Evolutionary conservation across 2,329 filamentous ascomycete species (phyloP).

Genomic region (Aulographum hederae): DNA sequence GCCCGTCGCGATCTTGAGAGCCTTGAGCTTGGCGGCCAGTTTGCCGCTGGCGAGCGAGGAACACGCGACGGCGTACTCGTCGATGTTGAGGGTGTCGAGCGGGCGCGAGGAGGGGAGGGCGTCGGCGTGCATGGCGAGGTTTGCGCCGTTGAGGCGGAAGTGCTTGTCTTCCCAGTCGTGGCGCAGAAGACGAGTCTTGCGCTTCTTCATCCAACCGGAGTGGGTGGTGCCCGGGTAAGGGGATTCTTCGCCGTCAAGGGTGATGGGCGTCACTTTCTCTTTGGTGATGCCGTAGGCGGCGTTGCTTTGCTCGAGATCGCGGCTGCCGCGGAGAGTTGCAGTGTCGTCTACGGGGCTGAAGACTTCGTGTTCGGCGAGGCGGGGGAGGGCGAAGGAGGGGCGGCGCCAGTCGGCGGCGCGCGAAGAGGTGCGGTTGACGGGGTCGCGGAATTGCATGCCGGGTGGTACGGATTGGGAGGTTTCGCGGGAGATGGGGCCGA

Average conservation of each 20-base stretch:
- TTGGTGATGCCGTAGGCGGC: constrained; percentile 1
- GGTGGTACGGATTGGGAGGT: constrained; percentile 82
- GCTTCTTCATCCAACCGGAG: constrained; percentile 85
- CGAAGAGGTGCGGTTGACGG: constrained; percentile 26
- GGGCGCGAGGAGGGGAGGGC: constrained; percentile 38
- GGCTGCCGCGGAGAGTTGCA: constrained; percentile 4
- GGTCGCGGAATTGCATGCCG: constrained; percentile 62
- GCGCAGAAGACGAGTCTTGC: constrained; percentile 71
- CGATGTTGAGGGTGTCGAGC: constrained; percentile 68
- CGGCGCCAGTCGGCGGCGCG: constrained; percentile 31
- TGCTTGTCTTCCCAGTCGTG: constrained; percentile 91
- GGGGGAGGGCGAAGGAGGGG: constrained; percentile 51
- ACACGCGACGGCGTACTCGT: constrained; percentile 78
- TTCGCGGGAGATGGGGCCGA: constrained; percentile 59
- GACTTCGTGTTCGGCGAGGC: constrained; percentile 46
- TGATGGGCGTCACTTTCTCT: neutral
- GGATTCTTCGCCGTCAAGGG: constrained; percentile 4
- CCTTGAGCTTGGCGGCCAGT: constrained; percentile 73
- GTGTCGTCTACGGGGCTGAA: constrained; percentile 19
- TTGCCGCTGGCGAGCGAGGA: constrained; percentile 63
- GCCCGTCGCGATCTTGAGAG: constrained; percentile 38
- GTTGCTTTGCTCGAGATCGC: constrained; percentile 12
- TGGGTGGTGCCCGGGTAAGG: constrained; percentile 40
- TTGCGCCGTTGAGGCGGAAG: constrained; percentile 54
- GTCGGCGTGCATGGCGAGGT: constrained; percentile 47